phyloP scores from a whole-genome alignment of 768 basidiomycete species.

The Auricularia sp. region DNA sequence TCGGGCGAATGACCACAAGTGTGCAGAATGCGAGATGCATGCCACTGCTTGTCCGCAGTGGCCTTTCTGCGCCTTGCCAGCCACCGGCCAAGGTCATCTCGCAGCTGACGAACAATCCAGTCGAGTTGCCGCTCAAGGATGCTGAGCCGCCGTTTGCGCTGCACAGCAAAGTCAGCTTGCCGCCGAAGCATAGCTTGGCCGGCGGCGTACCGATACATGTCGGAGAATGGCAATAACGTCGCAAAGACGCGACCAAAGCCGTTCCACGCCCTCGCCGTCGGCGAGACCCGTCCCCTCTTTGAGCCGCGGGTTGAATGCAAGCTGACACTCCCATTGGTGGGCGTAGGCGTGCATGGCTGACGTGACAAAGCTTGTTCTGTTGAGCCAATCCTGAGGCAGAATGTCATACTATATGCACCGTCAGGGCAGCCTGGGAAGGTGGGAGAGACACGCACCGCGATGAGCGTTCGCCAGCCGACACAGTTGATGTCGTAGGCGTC shows the following conservation, averaged over 20 bases:
- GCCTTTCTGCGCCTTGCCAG: background rate
- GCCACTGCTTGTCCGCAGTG: background rate
- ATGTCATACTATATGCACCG: background rate
- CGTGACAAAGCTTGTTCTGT: background rate
- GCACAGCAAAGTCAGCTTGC: no score
- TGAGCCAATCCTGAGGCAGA: background rate
- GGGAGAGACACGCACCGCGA: no score
- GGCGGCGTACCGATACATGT: background rate
- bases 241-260: background rate
- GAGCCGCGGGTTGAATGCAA: conserved; percentile 1
- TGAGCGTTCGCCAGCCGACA: background rate
- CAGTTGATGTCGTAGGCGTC: background rate
- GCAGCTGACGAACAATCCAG: background rate
- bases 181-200: no score
- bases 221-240: background rate
- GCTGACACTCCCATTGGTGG: conserved; percentile 3
- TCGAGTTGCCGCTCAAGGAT: background rate
- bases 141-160: background rate
- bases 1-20: background rate
- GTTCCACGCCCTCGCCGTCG: background rate
- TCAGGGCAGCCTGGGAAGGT: background rate
- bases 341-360: conserved; percentile 5
- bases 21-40: background rate
- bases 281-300: background rate
- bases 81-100: background rate